Conservation (phyloP, 495 filamentous ascomycete species). For the Penicillium subrubescens region DNA sequence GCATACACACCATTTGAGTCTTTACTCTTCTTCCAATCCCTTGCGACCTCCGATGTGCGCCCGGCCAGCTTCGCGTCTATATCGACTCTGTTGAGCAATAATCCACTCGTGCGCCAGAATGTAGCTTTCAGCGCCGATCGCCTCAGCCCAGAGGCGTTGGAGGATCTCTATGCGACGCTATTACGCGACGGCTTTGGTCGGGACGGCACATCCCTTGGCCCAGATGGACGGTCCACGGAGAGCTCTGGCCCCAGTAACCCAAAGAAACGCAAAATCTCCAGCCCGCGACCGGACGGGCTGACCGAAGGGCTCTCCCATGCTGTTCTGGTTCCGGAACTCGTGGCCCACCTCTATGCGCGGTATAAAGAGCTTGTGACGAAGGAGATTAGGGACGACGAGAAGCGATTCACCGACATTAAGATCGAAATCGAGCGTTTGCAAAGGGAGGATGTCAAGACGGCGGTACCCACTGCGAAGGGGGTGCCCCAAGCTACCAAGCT, state of each 20-base stretch:
- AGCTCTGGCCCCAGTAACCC: constrained; percentile 45
- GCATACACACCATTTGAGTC: constrained; percentile 85
- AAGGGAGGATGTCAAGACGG: constrained; percentile 54
- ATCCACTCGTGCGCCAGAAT: constrained; percentile 66
- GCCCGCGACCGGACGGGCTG: constrained; percentile 60
- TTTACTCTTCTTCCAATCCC: constrained; percentile 84
- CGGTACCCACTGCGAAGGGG: constrained; percentile 1
- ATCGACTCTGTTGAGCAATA: constrained; percentile 71
- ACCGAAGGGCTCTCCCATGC: constrained; percentile 62
- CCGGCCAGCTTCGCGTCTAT: constrained; percentile 68
- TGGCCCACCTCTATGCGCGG: constrained; percentile 70
- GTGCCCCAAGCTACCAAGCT: constrained; percentile 23
- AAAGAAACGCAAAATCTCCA: constrained; percentile 73
- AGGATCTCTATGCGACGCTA: constrained; percentile 72
- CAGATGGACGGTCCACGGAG: constrained; percentile 36
- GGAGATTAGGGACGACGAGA: constrained; percentile 76
- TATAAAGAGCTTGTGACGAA: constrained; percentile 69
- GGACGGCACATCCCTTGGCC: constrained; percentile 10
- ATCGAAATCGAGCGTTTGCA: constrained; percentile 71
- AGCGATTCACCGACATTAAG: constrained; percentile 60
- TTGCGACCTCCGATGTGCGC: constrained; percentile 66
- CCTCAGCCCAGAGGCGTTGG: constrained; percentile 75
- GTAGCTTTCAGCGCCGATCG: constrained; percentile 70
- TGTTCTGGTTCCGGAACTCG: constrained; percentile 66
- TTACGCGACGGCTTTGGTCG: constrained; percentile 69